Base-by-base conservation (phyloP, 495 filamentous ascomycete genomes). In the Penicillium manginii region DNA sequence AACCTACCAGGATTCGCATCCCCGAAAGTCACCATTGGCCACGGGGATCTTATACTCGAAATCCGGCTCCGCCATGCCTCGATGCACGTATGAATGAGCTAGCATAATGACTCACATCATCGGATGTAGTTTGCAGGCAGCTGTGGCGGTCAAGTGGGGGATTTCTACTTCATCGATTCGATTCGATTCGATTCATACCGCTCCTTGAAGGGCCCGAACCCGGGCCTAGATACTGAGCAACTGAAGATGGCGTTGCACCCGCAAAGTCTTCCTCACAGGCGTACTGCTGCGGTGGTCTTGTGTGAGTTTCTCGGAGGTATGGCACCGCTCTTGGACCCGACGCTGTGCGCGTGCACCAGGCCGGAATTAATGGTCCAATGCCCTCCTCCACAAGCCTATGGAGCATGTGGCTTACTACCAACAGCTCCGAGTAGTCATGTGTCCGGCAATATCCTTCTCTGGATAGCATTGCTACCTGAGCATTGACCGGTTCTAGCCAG, bases 81-180 rank as follows among this genome's bases (percentile, higher is more conserved):
- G 39, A 40, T 42, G 46, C 54, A 50, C 55, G 43, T 53, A 48
- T 50, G 21, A 64, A 48, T n/a, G 29, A 31, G 48, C 57, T 18
- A 9, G n/a, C 26, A 50, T 53, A 17, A 55, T 59, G 49, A 62
- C 45, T 52, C 59, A 54, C 49, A 56, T 59, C 23, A 56, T 43
- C 32, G 32, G 29, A 26, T 18, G 42, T 17, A 40, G 21, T 33
- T 11, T 45, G 50, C 59, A 60, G 1, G 17, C 9, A n/a, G 6
- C 22, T 43, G 18, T 59, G 18, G 62, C 51, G 65, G 59, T 61
- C 59, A 63, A 64, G 29, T 37, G n/a, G 21, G 14, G 14, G 21
- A 10, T 51, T 29, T 29, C 14, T 39, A 15, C 14, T 50, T 37
- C 4, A 5, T 37, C 4, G n/a, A 43, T 17, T 17, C 17, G 40